These are phyloP conservation scores for Aspergillus sp. DNA, from an alignment of 2,329 filamentous ascomycete genomes.

Conservation along the genomic window DNA sequence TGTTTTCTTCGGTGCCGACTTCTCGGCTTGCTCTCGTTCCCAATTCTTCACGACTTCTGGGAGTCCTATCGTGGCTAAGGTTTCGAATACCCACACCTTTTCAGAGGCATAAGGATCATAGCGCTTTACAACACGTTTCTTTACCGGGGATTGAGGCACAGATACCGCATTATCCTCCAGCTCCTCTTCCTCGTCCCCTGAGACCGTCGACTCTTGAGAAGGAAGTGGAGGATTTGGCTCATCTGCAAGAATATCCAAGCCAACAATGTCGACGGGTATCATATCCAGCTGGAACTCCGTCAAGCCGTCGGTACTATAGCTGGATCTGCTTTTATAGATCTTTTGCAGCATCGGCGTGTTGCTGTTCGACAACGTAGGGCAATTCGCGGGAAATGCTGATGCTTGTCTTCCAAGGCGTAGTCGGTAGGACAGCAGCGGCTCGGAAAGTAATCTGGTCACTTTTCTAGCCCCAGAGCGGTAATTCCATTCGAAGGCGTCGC, in stretches of 20 bases:
- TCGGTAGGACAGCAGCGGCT: conserved; percentile 70
- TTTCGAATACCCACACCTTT: conserved; percentile 69
- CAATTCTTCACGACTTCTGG: conserved; percentile 68
- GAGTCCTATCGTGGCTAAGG: conserved; percentile 64
- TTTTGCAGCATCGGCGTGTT: conserved; percentile 62
- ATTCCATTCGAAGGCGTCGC: conserved; percentile 84
- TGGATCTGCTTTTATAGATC: conserved; percentile 68
- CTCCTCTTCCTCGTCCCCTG: conserved; percentile 38
- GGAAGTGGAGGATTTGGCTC: conserved; percentile 60
- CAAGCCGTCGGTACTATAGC: conserved; percentile 72
- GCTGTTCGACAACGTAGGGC: conserved; percentile 43
- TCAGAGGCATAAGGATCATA: conserved; percentile 68
- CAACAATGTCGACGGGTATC: conserved; percentile 73
- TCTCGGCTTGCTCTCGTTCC: conserved; percentile 49
- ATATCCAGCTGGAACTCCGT: conserved; percentile 79
- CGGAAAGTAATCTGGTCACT: conserved; percentile 77
- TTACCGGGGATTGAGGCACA: conserved; percentile 25
- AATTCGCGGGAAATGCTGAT: conserved; percentile 32
- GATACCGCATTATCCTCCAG: conserved; percentile 27
- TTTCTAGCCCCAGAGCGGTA: conserved; percentile 78
- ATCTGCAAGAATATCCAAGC: conserved; percentile 73
- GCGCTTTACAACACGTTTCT: conserved; percentile 36
- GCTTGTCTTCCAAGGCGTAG: conserved; percentile 41
- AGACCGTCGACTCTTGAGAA: conserved; percentile 31
- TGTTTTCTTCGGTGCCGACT: conserved; percentile 34